These are phyloP conservation scores for Pyrus bretschneideri DNA, from an alignment of 306 rosid genomes.

Conservation along the genomic window DNA sequence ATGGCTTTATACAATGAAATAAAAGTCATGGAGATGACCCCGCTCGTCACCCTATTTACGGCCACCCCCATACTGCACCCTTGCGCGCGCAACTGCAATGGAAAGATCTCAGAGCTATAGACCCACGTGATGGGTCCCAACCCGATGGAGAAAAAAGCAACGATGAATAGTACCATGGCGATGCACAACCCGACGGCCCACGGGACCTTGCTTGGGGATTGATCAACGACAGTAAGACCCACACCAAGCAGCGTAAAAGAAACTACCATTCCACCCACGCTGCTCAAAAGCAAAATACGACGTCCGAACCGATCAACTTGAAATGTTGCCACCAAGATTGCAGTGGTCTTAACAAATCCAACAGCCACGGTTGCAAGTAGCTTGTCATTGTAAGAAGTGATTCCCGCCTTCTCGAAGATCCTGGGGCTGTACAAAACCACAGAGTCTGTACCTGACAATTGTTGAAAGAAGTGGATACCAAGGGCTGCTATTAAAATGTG, in stretches of 20 bases:
- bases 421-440: conserved; percentile 63
- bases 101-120: no score
- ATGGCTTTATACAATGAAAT: conserved; percentile 24
- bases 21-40: conserved; percentile 42
- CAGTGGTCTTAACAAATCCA: neutral
- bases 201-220: neutral
- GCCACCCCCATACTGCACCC: no score
- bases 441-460: conserved; percentile 55
- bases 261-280: neutral
- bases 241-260: neutral
- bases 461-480: conserved; percentile 75
- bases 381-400: no score
- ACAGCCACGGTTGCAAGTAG: neutral
- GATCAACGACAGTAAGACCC: neutral
- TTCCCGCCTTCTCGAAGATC: conserved; percentile 58
- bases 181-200: no score
- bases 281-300: neutral
- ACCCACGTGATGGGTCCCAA: conserved; percentile 26
- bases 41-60: neutral
- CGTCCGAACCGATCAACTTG: neutral
- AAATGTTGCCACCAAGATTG: conserved; percentile 5
- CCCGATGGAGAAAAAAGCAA: neutral
- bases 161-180: no score
- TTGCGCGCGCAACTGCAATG: no score
- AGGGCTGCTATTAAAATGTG: conserved; percentile 50